Evolutionary conservation across 768 basidiomycete genomes (phyloP).

Genomic region (Auricularia sp.): DNA sequence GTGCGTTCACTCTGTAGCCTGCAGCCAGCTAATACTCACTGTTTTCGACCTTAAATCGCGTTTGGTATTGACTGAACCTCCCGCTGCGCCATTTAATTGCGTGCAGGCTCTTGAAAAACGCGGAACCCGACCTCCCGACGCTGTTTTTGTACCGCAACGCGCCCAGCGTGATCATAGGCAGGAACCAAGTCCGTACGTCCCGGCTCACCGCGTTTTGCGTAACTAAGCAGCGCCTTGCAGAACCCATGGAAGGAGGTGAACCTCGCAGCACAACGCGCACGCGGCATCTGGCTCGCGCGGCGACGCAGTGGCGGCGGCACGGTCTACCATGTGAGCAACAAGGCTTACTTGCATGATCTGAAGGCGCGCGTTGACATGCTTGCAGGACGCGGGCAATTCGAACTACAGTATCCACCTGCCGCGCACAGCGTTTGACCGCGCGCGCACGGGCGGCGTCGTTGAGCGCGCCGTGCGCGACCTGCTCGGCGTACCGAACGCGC

Average conservation of each 20-base stretch:
- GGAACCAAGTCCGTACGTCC: slow-evolving; percentile 49
- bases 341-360: background rate
- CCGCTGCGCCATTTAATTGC: too few species aligned
- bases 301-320: slow-evolving; percentile 90
- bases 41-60: too few species aligned
- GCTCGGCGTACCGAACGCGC: slow-evolving; percentile 58
- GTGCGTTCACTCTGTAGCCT: slow-evolving; percentile 48
- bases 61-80: too few species aligned
- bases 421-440: slow-evolving; percentile 67
- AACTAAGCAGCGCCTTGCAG: slow-evolving; percentile 23
- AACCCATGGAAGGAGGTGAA: slow-evolving; percentile 99
- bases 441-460: slow-evolving; percentile 66
- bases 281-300: slow-evolving; percentile 64
- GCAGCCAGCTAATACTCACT: slow-evolving; percentile 25
- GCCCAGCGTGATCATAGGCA: slow-evolving; percentile 86
- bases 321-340: slow-evolving; percentile 76
- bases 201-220: background rate
- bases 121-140: slow-evolving; percentile 53
- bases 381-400: slow-evolving; percentile 89
- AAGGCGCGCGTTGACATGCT: background rate
- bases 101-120: slow-evolving; percentile 11
- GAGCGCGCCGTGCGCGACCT: slow-evolving; percentile 57
- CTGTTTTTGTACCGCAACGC: slow-evolving; percentile 80
- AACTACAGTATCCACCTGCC: slow-evolving; percentile 94
- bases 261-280: slow-evolving; percentile 41